Conservation (phyloP, 768 basidiomycete genomes). For the Cystobasidium ongulense region DNA sequence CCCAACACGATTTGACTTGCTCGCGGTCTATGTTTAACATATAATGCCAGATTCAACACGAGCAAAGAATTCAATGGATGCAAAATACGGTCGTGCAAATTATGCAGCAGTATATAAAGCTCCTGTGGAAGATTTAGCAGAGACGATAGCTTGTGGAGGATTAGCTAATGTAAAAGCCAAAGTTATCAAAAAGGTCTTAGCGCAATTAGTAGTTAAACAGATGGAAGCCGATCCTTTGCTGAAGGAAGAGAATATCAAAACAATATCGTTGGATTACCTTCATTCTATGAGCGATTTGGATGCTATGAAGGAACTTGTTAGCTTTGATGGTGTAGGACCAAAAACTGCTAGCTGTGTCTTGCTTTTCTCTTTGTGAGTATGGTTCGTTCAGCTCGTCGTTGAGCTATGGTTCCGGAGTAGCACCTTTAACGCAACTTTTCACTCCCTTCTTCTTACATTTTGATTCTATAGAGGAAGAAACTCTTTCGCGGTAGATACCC, state of each 20-base stretch:
- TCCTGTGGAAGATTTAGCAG: constrained; percentile 30
- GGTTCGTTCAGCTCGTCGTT: neutral
- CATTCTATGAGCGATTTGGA: constrained; percentile 35
- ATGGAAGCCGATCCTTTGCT: constrained; percentile 16
- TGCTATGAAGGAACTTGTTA: constrained; percentile 39
- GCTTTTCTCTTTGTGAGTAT: constrained; percentile 37
- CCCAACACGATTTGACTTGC: too few relatives aligned
- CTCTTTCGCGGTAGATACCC: constrained; percentile 42
- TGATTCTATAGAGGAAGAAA: constrained; percentile 31
- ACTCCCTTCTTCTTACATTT: neutral
- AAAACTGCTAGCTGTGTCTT: constrained; percentile 39
- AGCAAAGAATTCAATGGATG: constrained; percentile 34
- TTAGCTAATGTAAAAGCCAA: constrained; percentile 39
- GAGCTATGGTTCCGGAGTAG: neutral
- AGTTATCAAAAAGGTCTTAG: constrained; percentile 37
- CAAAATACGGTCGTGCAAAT: constrained; percentile 33
- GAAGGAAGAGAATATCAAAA: constrained; percentile 16
- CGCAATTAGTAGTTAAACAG: constrained; percentile 26
- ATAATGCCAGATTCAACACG: constrained; percentile 20
- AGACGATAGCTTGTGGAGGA: constrained; percentile 38
- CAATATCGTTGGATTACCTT: constrained; percentile 35
- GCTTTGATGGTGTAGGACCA: constrained; percentile 38
- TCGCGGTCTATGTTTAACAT: too few relatives aligned
- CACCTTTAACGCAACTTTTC: neutral
- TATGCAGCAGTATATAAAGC: constrained; percentile 37